Conservation (phyloP, 2,329 filamentous ascomycete genomes). For the Westerdykella aurantiaca region DNA sequence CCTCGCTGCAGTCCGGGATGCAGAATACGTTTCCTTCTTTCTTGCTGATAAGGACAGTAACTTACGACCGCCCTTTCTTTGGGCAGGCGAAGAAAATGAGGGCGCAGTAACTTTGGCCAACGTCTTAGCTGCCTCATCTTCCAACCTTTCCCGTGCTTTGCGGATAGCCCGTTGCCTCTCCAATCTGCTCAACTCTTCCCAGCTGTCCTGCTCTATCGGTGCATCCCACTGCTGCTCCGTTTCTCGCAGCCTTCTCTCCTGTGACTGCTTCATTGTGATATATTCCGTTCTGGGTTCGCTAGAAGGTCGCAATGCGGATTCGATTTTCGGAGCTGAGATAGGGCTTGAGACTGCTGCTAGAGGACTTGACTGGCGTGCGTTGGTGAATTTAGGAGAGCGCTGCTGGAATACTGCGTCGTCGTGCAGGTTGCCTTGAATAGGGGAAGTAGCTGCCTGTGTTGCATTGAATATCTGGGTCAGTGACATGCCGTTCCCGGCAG, state of each 20-base stretch:
- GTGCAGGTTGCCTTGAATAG: constrained; percentile 29
- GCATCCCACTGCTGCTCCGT: constrained; percentile 9
- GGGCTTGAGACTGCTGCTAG: constrained; percentile 35
- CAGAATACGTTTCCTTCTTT: constrained; percentile 23
- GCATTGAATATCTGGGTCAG: constrained; percentile 44
- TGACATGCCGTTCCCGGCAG: constrained; percentile 26
- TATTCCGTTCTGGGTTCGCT: constrained; percentile 42
- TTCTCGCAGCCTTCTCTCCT: constrained; percentile 33
- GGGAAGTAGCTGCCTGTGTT: constrained; percentile 44
- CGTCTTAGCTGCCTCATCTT: constrained; percentile 18
- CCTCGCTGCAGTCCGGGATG: constrained; percentile 4
- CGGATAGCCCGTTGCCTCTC: constrained; percentile 17
- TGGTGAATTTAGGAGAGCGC: constrained; percentile 41
- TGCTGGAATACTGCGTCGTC: constrained; percentile 43
- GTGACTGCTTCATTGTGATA: constrained; percentile 42
- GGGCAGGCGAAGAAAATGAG: constrained; percentile 8
- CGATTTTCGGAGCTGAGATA: constrained; percentile 20
- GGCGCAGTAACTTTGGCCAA: constrained; percentile 27
- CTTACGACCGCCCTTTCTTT: constrained; percentile 8
- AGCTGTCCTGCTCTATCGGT: constrained; percentile 23
- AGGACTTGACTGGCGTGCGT: constrained; percentile 35
- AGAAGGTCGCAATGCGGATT: constrained; percentile 21
- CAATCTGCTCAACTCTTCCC: constrained; percentile 20
- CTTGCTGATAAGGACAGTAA: constrained; percentile 13
- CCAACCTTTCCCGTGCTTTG: constrained; percentile 17